Evolutionary conservation across 306 rosid genomes (phyloP), one percentile per base, ranked within the genome.

Genomic region (Quercus parvula): DNA sequence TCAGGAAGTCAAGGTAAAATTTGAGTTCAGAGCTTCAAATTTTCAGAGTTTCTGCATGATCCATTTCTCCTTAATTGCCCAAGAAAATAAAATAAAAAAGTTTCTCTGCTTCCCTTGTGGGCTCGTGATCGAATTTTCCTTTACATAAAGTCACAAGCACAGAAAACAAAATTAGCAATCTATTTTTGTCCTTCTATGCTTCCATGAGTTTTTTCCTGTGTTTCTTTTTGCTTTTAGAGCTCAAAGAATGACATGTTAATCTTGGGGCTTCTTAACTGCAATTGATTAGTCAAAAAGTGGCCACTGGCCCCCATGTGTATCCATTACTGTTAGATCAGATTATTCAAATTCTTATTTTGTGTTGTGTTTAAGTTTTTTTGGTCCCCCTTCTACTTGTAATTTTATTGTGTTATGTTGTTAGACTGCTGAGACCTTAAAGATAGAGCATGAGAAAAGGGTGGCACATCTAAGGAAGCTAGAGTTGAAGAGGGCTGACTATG

Each of bases 1-100:
- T 83, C 92, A 90, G 76, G 99, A 94, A 76, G 99, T 91, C 76
- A 94, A 92, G 97, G 99, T 92, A 87, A 31, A 79, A 44, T 28
- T 81, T 77, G n/a, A 28, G 11, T 35, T 38, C 70, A 59, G 30
- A 19, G 10, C 30, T 30, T 51, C 73, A 41, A 41, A 7, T 41
- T 41, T 8, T 41, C 46, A 2, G 46, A 41, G 12, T 41, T 41
- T 41, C 54, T 10, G 38, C 61, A 62, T 75, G 58, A 57, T 59
- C 12, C 56, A 44, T 46, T 80, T 56, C 56, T 44, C 52, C 49
- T 12, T 10, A 41, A 75, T 77, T 22, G 46, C 66, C 57, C 18
- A 13, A 38, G 62, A 85, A 74, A 71, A 35, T 73, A 81, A 62
- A 38, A 70, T 66, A 11, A 70, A 51, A 70, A 59, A 59, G 18